phyloP scores from a whole-genome alignment of 1,139 yeast genomes.

The Blastobotrys malaysiensis region DNA sequence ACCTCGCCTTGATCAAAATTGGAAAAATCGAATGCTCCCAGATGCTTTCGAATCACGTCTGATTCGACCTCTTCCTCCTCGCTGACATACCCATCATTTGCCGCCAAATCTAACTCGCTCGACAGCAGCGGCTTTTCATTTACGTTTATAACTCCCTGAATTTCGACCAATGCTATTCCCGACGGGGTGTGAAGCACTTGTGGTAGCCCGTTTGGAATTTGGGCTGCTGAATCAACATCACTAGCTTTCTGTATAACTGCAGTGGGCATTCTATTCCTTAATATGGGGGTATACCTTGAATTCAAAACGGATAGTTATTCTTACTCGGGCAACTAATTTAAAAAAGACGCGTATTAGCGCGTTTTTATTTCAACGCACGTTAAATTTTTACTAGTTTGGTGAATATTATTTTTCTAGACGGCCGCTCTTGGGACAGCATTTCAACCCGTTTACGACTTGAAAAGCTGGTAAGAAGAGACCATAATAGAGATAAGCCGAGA shows the following conservation, averaged over 20 bases:
- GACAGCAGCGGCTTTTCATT: conserved; percentile 24
- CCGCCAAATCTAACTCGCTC: conserved; percentile 14
- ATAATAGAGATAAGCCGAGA: neutral
- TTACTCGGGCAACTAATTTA: neutral
- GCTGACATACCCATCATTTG: neutral
- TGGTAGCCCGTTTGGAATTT: conserved; percentile 20
- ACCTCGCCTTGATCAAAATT: conserved; percentile 24
- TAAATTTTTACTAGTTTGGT: neutral
- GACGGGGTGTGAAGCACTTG: conserved; percentile 27
- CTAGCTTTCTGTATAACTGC: conserved; percentile 1
- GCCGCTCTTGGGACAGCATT: neutral
- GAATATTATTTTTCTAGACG: neutral
- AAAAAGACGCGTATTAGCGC: neutral
- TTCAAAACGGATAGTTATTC: neutral
- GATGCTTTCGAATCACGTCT: conserved; percentile 7
- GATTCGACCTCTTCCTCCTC: conserved; percentile 11
- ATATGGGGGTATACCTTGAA: too few relatives aligned
- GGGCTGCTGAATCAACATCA: neutral
- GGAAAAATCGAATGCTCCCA: conserved; percentile 26
- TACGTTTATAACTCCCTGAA: conserved; percentile 31
- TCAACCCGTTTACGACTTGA: neutral
- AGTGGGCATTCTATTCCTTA: conserved; percentile 10
- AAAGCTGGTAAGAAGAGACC: neutral
- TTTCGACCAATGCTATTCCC: conserved; percentile 31
- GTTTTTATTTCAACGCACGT: too few relatives aligned